Evolutionary conservation across 2,329 filamentous ascomycete species (phyloP).

Genomic region (Chaetomium sp.): DNA sequence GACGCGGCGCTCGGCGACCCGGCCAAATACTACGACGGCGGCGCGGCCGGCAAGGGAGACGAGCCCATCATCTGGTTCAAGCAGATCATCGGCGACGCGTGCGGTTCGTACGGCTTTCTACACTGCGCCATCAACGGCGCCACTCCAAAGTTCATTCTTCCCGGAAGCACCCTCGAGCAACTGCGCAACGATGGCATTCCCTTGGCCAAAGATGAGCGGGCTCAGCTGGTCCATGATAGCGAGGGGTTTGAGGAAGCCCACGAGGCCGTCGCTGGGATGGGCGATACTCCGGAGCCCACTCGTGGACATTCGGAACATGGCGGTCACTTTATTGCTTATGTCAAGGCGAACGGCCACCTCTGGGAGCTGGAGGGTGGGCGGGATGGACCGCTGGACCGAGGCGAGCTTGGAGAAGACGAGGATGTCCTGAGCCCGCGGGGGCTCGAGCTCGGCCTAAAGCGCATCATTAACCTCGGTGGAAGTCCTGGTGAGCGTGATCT

Average conservation of each 20-base stretch:
- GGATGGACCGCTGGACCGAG: constrained; percentile 72
- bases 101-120: constrained; percentile 75
- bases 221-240: constrained; percentile 71
- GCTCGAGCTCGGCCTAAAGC: constrained; percentile 59
- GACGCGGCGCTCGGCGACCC: constrained; percentile 47
- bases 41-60: constrained; percentile 36
- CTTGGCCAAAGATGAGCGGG: constrained; percentile 62
- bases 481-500: constrained; percentile 40
- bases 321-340: constrained; percentile 79
- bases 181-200: constrained; percentile 65
- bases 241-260: constrained; percentile 72
- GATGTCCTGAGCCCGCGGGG: constrained; percentile 69
- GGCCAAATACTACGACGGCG: constrained; percentile 22
- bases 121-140: constrained; percentile 73
- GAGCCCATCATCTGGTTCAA: constrained; percentile 76
- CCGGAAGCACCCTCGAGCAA: constrained; percentile 56
- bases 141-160: constrained; percentile 56
- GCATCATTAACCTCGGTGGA: constrained; percentile 46
- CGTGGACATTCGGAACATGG: constrained; percentile 56
- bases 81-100: constrained; percentile 82
- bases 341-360: constrained; percentile 65
- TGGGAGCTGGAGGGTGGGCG: constrained; percentile 81
- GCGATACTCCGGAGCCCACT: constrained; percentile 66
- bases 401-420: constrained; percentile 55
- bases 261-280: constrained; percentile 65